Percentiles rank a stretch among this genome's conserved stretches.
Conservation (phyloP, 257 asterid species). For the Petrea volubilis region DNA sequence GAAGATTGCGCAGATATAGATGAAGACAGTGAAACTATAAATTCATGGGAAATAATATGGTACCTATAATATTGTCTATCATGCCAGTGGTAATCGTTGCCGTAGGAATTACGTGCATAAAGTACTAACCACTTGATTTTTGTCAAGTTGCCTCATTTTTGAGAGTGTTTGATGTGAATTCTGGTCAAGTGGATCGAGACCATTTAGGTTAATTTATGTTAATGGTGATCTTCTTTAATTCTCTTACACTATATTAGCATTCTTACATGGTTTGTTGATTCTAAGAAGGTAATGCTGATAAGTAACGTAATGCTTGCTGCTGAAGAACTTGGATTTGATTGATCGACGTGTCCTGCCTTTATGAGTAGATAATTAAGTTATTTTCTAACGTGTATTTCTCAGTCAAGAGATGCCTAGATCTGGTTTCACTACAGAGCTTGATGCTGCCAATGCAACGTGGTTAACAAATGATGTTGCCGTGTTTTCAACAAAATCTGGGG, state of each 20-base stretch:
- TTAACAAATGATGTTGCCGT: constrained; percentile 88
- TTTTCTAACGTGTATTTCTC: constrained; percentile 33
- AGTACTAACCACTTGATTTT: neutral
- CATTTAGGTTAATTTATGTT: constrained; percentile 11
- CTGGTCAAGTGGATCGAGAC: neutral
- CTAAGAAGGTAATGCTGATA: neutral
- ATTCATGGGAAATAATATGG: neutral
- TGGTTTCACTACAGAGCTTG: constrained; percentile 81
- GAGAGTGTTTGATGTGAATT: constrained; percentile 9
- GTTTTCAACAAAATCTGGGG: constrained; percentile 93
- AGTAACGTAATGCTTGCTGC: neutral
- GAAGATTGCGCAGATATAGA: neutral
- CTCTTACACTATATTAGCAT: neutral
- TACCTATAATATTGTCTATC: neutral
- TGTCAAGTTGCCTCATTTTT: neutral
- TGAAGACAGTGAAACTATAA: neutral
- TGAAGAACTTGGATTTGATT: constrained; percentile 16
- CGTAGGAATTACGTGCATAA: neutral
- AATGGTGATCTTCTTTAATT: neutral
- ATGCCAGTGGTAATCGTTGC: neutral
- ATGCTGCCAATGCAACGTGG: constrained; percentile 94
- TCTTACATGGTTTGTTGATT: constrained; percentile 3
- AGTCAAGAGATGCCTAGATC: constrained; percentile 88
- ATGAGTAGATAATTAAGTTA: neutral
- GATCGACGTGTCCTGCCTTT: constrained; percentile 16